phyloP scores from a whole-genome alignment of 2,329 filamentous ascomycete species.

The Exserohilum turcica region DNA sequence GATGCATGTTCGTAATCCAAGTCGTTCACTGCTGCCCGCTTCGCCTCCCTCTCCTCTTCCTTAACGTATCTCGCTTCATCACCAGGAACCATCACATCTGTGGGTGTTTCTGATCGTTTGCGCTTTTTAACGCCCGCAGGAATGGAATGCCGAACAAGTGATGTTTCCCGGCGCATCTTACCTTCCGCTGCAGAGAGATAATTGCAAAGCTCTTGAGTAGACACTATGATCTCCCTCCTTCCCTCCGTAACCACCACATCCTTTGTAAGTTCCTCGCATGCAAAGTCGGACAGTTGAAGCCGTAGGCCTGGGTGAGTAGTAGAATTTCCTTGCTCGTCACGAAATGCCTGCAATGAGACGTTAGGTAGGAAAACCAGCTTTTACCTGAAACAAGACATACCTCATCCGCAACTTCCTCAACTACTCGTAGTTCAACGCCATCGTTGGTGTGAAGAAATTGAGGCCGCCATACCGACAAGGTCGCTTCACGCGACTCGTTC shows the following conservation, averaged over 20 bases:
- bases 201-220: constrained; percentile 1
- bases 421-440: not conserved
- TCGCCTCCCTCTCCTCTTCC: constrained; percentile 23
- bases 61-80: constrained; percentile 23
- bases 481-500: constrained; percentile 18
- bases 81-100: constrained; percentile 16
- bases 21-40: constrained; percentile 13
- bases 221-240: not conserved
- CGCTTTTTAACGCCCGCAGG: constrained; percentile 16
- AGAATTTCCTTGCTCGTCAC: constrained; percentile 26
- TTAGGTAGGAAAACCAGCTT: not conserved
- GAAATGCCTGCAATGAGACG: constrained; percentile 29
- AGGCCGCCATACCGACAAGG: not conserved
- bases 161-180: not conserved
- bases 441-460: not conserved
- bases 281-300: not conserved
- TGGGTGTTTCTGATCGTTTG: constrained; percentile 21
- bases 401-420: not conserved
- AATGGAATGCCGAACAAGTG: not conserved
- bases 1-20: constrained; percentile 10
- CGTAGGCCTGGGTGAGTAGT: not conserved
- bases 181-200: constrained; percentile 5
- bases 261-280: not conserved
- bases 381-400: not conserved
- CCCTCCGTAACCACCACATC: constrained; percentile 9